Evolutionary conservation across 2,329 filamentous ascomycete species (phyloP), one percentile per base, ranked within the genome.

Genomic region (Botrytis sinoallii): DNA sequence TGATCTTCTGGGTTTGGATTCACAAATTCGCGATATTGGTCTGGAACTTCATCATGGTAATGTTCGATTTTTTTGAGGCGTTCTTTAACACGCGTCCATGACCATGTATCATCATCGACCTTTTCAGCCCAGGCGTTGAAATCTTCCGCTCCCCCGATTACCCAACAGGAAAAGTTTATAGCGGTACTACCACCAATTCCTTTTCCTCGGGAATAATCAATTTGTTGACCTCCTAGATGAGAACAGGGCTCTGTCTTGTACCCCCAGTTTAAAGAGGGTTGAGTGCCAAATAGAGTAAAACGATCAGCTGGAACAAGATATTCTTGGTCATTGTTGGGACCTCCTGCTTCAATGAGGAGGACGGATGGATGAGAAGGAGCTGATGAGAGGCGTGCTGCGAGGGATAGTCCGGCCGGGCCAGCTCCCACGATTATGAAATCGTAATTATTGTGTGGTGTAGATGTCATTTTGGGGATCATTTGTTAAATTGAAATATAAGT

Each of bases 261-360:
- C 14, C 78, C 76, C 78, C 78, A 79, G 29, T 79, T 79, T 12
- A 79, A 48, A 1, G 69, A 46, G 4, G 77, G 68, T 59, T 78
- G 61, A 75, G 82, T 81, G 59, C 87, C 86, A 0, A 87, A 87
- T 2, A 83, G 70, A 76, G 79, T 77, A 80, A 86, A 92, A 65
- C 89, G 85, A 76, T 91, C 84, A n/a, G 84, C 87, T 66, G 85
- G 84, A 20, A 87, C 83, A 3, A 86, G 85, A 14, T 86, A 82
- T 14, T 82, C 79, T 8, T 79, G 82, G 73, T 87, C 84, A 2
- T 85, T 83, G 66, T 89, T 87, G 12, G 78, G 77, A 1, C 75
- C 77, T 18, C 90, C 90, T 1, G 89, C 89, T 80, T 92, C 90
- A 3, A 92, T 81, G 1, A 92, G 84, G 2, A 91, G 84, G 1